These are phyloP conservation scores for Coffea humblotiana DNA, from an alignment of 305 asterid species.

Conservation along the genomic window DNA sequence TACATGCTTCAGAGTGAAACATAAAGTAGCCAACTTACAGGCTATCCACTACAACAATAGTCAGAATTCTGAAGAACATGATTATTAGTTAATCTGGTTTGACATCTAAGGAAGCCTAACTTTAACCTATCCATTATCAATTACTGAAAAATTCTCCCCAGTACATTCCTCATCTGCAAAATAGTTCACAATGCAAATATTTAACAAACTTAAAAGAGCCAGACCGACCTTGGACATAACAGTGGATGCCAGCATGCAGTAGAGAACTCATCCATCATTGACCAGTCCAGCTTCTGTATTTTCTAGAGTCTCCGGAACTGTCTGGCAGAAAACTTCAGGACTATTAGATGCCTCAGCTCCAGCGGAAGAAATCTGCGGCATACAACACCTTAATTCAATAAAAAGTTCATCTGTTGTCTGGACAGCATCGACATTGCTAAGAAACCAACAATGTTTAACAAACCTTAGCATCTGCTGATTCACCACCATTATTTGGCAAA, in stretches of 20 bases:
- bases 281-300: background rate
- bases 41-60: background rate
- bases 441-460: background rate
- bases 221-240: background rate
- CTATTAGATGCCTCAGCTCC: background rate
- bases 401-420: background rate
- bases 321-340: background rate
- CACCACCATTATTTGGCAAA: slow-evolving; percentile 26
- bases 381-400: slow-evolving; percentile 4
- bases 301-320: background rate
- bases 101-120: background rate
- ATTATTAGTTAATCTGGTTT: background rate
- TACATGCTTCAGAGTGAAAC: background rate
- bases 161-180: background rate
- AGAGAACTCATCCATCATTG: slow-evolving; percentile 4
- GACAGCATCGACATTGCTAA: background rate
- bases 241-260: background rate
- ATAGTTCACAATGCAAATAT: no score
- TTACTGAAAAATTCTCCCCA: background rate
- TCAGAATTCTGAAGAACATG: background rate
- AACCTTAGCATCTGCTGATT: slow-evolving; percentile 25
- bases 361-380: background rate
- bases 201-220: background rate
- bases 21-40: background rate
- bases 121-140: background rate